phyloP scores from a whole-genome alignment of 1,139 yeast genomes.

The Candida albicans region DNA sequence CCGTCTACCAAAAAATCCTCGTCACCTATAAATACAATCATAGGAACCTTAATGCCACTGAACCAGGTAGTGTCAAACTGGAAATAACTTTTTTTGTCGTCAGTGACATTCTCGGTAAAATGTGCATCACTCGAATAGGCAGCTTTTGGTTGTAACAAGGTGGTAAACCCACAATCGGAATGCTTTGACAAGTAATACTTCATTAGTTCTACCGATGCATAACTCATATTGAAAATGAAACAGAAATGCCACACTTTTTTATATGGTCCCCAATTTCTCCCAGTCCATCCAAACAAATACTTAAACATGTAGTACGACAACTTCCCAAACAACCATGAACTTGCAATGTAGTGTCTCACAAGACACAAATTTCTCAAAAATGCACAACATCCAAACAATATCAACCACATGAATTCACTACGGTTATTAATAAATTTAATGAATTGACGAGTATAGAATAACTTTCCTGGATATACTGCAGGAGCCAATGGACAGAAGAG shows the following conservation, averaged over 20 bases:
- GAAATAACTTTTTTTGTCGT: constrained; percentile 54
- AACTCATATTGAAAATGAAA: constrained; percentile 84
- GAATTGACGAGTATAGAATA: constrained; percentile 58
- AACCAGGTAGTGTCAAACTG: constrained; percentile 60
- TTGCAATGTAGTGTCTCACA: constrained; percentile 45
- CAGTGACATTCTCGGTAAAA: constrained; percentile 14
- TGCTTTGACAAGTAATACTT: constrained; percentile 78
- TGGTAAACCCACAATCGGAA: constrained; percentile 41
- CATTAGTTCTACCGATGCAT: constrained; percentile 78
- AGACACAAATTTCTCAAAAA: constrained; percentile 61
- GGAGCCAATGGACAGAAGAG: constrained; percentile 82
- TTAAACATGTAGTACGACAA: constrained; percentile 78
- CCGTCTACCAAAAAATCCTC: constrained; percentile 71
- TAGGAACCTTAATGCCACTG: constrained; percentile 46
- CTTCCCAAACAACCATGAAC: constrained; percentile 54
- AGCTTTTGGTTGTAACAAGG: constrained; percentile 34
- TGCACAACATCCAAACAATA: constrained; percentile 60
- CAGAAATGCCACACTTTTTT: constrained; percentile 63
- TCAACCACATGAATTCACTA: constrained; percentile 36
- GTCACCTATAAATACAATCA: constrained; percentile 62
- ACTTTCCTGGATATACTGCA: constrained; percentile 81
- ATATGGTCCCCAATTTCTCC: constrained; percentile 66
- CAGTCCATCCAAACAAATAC: constrained; percentile 84
- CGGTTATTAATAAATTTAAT: constrained; percentile 54
- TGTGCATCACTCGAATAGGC: constrained; percentile 35